Base-by-base conservation (phyloP, 2,329 filamentous ascomycete genomes). In the Orbilia javanica region DNA sequence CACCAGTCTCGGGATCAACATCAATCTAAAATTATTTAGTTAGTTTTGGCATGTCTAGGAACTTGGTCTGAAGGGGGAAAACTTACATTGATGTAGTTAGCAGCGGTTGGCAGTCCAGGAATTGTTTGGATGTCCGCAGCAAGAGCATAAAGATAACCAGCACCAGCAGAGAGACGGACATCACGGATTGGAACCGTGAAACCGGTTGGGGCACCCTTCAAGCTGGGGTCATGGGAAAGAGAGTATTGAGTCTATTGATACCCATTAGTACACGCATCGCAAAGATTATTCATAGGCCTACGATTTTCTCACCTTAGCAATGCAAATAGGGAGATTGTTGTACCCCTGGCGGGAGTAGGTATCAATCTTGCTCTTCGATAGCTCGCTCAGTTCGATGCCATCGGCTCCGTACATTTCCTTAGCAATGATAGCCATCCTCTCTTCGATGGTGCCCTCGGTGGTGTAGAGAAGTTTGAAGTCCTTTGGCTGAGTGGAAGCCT, bases 111-210 rank as follows among this genome's bases (percentile, higher is more conserved):
- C 52, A 77, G 71, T 15, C 73, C 96, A 13, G 96, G 96, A 80
- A 99, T 99, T 0, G 96, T 99, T 87, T 98, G 96, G 81, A 99
- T 98, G 83, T 99, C 96, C 13, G 96, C 96, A 67, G 96, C 96
- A 79, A 98, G 88, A 5, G 96, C 96, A 82, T 97, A 97, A 88
- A 97, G 86, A 84, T 97, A 97, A 79, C 96, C 96, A 79, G 93
- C 96, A 83, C 96, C 96, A 76, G 94, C 94, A 29, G 96, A 96
- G 88, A 99, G 90, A 79, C 94, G 88, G 44, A 99, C 95, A 83
- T 99, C 96, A 76, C 95, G 88, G 81, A 99, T 97, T 1, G 96
- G 96, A 4, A 99, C 90, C 0, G 93, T 96, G 85, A 98, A 99
- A 75, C 95, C 96, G 3, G 91, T 93, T 25, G 96, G 96, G 7